Evolutionary conservation across 768 basidiomycete genomes (phyloP), one percentile per base, ranked within the genome.

Genomic region (Russula virescens): DNA sequence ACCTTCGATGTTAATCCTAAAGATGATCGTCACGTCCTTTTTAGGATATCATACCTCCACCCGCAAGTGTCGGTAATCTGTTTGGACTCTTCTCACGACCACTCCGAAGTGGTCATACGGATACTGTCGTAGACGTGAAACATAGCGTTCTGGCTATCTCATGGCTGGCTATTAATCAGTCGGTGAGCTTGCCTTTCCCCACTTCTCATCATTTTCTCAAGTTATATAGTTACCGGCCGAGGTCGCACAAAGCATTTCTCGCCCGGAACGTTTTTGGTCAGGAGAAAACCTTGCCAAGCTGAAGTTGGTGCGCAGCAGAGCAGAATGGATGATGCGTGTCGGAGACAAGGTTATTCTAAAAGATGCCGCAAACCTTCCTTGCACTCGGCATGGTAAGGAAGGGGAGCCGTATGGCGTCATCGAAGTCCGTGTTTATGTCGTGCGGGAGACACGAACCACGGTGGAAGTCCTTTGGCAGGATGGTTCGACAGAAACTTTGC

Each of bases 121-220:
- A 89, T 62, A 86, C 83, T 1, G 87, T 93, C 31, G 76, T 94
- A 40, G 80, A 82, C 25, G 81, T 93, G 28, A 83, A 81, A 64
- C 91, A 91, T 61, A 88, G 83, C 18, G 86, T 89, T 45, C 82
- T 93, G 64, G 90, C 88, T 16, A 76, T 96, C 50, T 81, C 86
- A 52, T 96, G 94, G 94, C 78, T 94, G 5, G 94, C 91, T 21
- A 76, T 96, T 57, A 94, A 92, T 65, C 94, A 96, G 77, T 80
- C 82, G 57, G 93, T 91, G 70, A 58, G 85, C 71, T 34, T 16
- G 4, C 4, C 38, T 42, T 18, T 42, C 56, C 51, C 47, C 25
- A 21, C 26, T 2, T 13, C 10, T 47, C 5, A 47, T n/a, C 34
- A 28, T 45, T 6, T 14, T 42, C 55, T 65, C 50, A 69, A 57